Percentiles rank a stretch among this genome's conserved stretches.
phyloP scores from a whole-genome alignment of 305 asterid genomes.

The Lippia alba region DNA sequence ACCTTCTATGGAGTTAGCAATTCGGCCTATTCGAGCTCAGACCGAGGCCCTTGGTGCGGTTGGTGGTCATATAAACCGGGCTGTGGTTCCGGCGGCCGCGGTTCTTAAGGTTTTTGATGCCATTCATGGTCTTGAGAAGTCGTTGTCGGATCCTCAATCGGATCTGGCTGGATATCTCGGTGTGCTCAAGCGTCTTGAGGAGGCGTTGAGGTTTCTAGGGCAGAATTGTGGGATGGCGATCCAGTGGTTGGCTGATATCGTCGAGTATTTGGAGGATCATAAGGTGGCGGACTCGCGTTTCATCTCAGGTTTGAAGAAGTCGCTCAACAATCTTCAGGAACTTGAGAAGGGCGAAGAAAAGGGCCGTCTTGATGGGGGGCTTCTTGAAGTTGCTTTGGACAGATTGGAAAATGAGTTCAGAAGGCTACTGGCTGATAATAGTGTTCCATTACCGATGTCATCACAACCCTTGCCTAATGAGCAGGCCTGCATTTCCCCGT shows the following conservation, averaged over 20 bases:
- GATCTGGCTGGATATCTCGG: constrained; percentile 80
- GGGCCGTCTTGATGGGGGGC: constrained; percentile 86
- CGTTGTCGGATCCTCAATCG: constrained; percentile 79
- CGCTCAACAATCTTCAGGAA: constrained; percentile 56
- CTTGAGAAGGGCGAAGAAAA: constrained; percentile 68
- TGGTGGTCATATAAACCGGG: constrained; percentile 88
- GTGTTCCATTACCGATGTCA: constrained; percentile 78
- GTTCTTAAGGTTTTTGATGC: constrained; percentile 96
- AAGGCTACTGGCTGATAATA: constrained; percentile 64
- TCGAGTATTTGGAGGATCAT: constrained; percentile 84
- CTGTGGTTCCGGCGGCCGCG: constrained; percentile 89
- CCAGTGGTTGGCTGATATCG: constrained; percentile 89
- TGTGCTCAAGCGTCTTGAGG: constrained; percentile 82
- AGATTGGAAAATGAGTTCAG: constrained; percentile 74
- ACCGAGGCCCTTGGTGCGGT: constrained; percentile 70
- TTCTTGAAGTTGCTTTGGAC: constrained; percentile 70
- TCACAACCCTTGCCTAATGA: constrained; percentile 58
- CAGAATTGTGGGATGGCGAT: constrained; percentile 91
- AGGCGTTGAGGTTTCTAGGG: constrained; percentile 77
- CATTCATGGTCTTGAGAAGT: constrained; percentile 89
- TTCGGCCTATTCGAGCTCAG: constrained; percentile 77
- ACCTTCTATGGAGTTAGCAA: constrained; percentile 72
- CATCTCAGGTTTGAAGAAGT: constrained; percentile 58
- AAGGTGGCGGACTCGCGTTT: constrained; percentile 75
- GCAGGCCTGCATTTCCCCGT: constrained; percentile 76